Conservation (phyloP, 495 filamentous ascomycete genomes). For the Oidiodendron maius region DNA sequence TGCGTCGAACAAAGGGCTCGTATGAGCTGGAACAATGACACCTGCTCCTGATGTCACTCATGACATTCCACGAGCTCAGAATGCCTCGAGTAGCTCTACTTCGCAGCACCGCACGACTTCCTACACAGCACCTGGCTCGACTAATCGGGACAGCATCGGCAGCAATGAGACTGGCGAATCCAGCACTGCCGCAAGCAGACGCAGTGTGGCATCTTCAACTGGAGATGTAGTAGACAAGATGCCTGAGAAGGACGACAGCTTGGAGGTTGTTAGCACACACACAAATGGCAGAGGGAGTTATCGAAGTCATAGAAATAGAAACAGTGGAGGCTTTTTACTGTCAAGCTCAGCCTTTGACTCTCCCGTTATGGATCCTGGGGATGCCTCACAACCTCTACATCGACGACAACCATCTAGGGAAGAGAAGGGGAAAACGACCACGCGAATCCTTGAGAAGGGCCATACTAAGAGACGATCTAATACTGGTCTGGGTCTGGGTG, state of each 20-base stretch:
- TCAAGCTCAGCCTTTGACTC: conserved; percentile 15
- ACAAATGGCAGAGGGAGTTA: conserved; percentile 17
- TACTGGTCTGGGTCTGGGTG: conserved; percentile 10
- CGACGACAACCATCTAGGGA: conserved; percentile 12
- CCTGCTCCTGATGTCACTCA: conserved; percentile 7
- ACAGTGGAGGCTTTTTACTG: conserved; percentile 23
- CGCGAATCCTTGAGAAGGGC: conserved; percentile 16
- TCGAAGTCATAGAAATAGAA: conserved; percentile 21
- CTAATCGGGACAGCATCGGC: conserved; percentile 8
- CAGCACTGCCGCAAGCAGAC: conserved; percentile 13
- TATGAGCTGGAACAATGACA: conserved; percentile 17
- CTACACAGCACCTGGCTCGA: conserved; percentile 12
- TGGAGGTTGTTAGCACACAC: background rate
- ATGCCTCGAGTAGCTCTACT: conserved; percentile 8
- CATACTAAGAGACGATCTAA: conserved; percentile 15
- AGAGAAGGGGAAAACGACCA: conserved; percentile 13
- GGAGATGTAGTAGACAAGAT: background rate
- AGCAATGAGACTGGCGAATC: conserved; percentile 20
- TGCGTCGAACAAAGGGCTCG: background rate
- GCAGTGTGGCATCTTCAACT: conserved; percentile 5
- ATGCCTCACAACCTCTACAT: background rate
- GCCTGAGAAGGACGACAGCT: background rate
- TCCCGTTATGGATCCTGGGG: background rate
- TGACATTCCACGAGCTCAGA: background rate
- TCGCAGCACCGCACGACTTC: conserved; percentile 11